A percentile compares a stretch with the other conserved stretches of the same genome.
These are phyloP conservation scores for Pseudozyma pruni DNA, from an alignment of 1,284 basidiomycete genomes.

Conservation along the genomic window DNA sequence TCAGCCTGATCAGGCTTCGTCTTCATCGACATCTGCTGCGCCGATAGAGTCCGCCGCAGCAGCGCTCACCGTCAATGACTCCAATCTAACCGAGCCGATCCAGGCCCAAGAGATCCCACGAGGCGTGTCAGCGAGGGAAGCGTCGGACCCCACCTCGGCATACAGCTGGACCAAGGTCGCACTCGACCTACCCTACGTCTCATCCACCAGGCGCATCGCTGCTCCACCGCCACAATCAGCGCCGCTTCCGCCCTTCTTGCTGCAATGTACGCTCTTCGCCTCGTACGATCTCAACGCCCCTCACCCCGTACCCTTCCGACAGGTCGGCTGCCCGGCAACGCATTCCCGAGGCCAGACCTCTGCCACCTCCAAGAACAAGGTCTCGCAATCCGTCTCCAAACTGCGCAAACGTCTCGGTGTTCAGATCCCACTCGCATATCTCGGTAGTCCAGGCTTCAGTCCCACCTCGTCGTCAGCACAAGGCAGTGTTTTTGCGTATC, in stretches of 20 bases:
- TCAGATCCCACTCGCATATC: constrained; percentile 33
- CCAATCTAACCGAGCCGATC: too few species aligned
- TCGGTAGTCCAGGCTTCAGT: constrained; percentile 17
- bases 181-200: constrained; percentile 24
- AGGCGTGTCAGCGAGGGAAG: constrained; percentile 22
- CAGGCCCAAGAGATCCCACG: constrained; percentile 4
- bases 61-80: neutral
- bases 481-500: constrained; percentile 9
- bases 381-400: constrained; percentile 21
- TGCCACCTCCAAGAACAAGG: constrained; percentile 17
- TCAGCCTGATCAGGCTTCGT: neutral
- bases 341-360: constrained; percentile 20
- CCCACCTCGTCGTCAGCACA: neutral
- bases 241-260: constrained; percentile 23
- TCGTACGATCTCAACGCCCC: constrained; percentile 27
- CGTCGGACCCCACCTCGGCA: constrained; percentile 9
- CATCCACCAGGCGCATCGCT: constrained; percentile 8
- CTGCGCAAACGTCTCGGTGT: constrained; percentile 37
- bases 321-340: constrained; percentile 32
- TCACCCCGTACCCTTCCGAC: constrained; percentile 18
- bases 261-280: constrained; percentile 48
- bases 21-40: neutral
- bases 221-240: constrained; percentile 10
- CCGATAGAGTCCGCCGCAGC: neutral
- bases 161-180: constrained; percentile 18